Evolutionary conservation across 768 basidiomycete genomes (phyloP), one percentile per base, ranked within the genome.

Genomic region (Daedalea quercina): DNA sequence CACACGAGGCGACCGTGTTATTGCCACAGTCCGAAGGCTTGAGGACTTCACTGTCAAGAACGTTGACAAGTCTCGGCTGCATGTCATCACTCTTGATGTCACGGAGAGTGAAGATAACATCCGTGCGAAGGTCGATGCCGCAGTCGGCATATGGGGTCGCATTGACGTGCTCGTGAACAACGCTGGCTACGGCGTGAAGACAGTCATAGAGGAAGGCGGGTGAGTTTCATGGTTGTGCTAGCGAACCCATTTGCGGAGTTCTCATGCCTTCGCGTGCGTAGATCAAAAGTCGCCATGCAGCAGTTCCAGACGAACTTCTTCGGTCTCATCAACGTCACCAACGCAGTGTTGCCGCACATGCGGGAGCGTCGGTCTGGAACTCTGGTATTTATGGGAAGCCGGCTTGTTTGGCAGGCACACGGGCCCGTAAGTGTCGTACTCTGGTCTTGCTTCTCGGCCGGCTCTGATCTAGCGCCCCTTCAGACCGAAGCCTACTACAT

Each of bases 1-100:
- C 23, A 67, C 68, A 6, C 69, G 77, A 4, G 75, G 74, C 9
- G 77, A 79, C 50, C 71, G 71, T 31, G 77, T 78, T 7, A 74
- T 78, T 43, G 77, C 76, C 1, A 76, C 78, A 9, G 72, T 70
- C 0, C 69, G 74, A 33, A 69, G 68, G 9, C 50, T 73, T 9
- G 59, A 67, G 40, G 70, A 64, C 46, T 47, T 57, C 55, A 40
- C 55, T 3, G 49, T 57, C 17, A 58, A 61, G 31, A 48, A 53
- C 28, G 57, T 62, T n/a, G 40, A 53, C 37, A 54, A 48, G 22
- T 48, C 56, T 46, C 53, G 58, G 47, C 60, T 74, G 11, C 56
- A 53, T 34, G 54, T 66, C 11, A 57, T 75, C 3, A 60, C 67
- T 52, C 67, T 76, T 26, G 76, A 77, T 54, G 67, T 76, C 41